Base-by-base conservation (phyloP, 306 rosid genomes). In the Malus sylvestris region DNA sequence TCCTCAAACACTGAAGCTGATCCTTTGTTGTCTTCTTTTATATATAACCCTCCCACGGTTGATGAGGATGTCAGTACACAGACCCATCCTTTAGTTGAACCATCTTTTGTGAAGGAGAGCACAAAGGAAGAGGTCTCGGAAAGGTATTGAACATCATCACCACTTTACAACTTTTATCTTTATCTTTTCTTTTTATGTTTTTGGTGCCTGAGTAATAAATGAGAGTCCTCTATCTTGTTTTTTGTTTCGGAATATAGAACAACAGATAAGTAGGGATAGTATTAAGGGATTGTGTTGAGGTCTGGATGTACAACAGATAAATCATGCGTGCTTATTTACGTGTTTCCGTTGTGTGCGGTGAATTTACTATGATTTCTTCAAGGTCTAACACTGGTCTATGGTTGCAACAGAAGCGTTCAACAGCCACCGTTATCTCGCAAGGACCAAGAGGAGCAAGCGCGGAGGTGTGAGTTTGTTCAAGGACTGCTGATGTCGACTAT, bases 401-500 rank as follows among this genome's bases (percentile, higher is more conserved):
- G 55, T 80, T 80, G 76, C 55, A 16, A 73, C 97, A 93, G 98
- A 79, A 87, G 71, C 60, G 62, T 78, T 19, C 77, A 76, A 63
- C 87, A 80, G 73, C n/a, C 76, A 49, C 78, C 63, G 67, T 52
- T 87, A 25, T 91, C 96, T 4, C 78, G 78, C 23, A 84, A 89
- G 85, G 97, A 94, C 64, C 83, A 82, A 67, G 81, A 79, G 84
- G 96, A 94, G 89, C 89, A 86, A 72, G 84, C 88, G 40, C 88
- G 89, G 38, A 91, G 87, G 85, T 86, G 87, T 55, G 89, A 91
- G 77, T 94, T 94, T 55, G 88, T 90, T 46, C 93, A 85, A 81
- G 98, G 96, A 77, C 82, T 94, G 72, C 71, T 94, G 80, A 60
- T 91, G 85, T 91, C 97, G 45, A 91, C 97, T 10, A 84, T 94